Percentiles rank a stretch among this genome's conserved stretches.
phyloP scores from a whole-genome alignment of 345 rosid genomes.

The Citropsis articulata region DNA sequence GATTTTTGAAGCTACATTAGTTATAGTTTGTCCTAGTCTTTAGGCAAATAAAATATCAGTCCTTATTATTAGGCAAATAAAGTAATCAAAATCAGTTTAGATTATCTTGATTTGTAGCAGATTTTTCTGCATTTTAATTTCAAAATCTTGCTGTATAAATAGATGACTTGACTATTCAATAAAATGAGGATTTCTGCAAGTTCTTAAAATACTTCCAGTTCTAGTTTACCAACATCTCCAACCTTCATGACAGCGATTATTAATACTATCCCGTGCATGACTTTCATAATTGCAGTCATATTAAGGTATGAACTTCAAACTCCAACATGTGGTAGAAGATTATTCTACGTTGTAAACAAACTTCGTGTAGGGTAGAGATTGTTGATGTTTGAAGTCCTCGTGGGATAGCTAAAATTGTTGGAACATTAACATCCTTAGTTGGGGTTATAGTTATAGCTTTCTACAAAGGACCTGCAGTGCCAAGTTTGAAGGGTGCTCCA shows the following conservation, averaged over 20 bases:
- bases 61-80: too few relatives aligned
- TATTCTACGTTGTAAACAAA: not conserved
- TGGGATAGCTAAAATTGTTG: constrained; percentile 8
- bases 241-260: constrained; percentile 28
- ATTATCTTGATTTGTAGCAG: too few relatives aligned
- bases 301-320: constrained; percentile 14
- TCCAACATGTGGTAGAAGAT: not conserved
- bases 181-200: too few relatives aligned
- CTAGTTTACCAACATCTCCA: too few relatives aligned
- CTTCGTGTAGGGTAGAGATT: constrained; percentile 1
- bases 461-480: constrained; percentile 24
- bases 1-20: too few relatives aligned
- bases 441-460: constrained; percentile 15
- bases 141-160: too few relatives aligned
- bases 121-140: too few relatives aligned
- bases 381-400: not conserved
- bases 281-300: constrained; percentile 24
- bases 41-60: too few relatives aligned
- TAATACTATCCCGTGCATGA: constrained; percentile 23
- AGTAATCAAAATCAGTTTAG: too few relatives aligned
- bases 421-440: constrained; percentile 13
- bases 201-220: too few relatives aligned
- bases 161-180: too few relatives aligned
- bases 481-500: constrained; percentile 15
- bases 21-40: too few relatives aligned